These are phyloP conservation scores for Apiospora rasikravindrae DNA, from an alignment of 2,329 filamentous ascomycete species.

Conservation along the genomic window DNA sequence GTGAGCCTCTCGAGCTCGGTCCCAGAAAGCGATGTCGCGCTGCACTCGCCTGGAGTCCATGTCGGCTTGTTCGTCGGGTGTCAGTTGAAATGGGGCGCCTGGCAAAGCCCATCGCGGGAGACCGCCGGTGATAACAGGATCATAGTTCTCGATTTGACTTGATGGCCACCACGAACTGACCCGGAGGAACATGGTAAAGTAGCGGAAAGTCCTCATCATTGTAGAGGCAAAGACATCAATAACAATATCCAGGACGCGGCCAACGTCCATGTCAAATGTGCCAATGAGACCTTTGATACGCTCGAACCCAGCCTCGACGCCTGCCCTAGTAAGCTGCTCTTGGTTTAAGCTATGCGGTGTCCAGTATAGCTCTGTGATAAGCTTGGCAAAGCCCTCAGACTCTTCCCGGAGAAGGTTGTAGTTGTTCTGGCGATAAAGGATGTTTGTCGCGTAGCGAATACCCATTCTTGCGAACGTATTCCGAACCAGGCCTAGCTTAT, in stretches of 20 bases:
- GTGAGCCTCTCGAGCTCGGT: conserved; percentile 74
- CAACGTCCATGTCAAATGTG: conserved; percentile 95
- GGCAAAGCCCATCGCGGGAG: conserved; percentile 89
- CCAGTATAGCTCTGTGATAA: conserved; percentile 94
- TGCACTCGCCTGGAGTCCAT: conserved; percentile 61
- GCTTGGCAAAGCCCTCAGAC: conserved; percentile 94
- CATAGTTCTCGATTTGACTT: conserved; percentile 51
- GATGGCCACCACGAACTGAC: conserved; percentile 97
- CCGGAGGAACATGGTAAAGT: conserved; percentile 91
- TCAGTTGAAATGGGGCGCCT: conserved; percentile 44
- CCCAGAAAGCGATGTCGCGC: conserved; percentile 83
- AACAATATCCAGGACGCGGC: conserved; percentile 90
- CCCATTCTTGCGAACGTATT: conserved; percentile 84
- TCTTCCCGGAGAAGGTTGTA: conserved; percentile 96
- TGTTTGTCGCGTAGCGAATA: conserved; percentile 88
- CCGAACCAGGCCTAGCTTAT: conserved; percentile 79
- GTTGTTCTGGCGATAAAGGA: conserved; percentile 93
- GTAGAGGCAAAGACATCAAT: conserved; percentile 94
- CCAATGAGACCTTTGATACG: conserved; percentile 93
- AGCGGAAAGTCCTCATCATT: conserved; percentile 88
- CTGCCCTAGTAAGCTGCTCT: conserved; percentile 73
- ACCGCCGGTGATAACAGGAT: conserved; percentile 60
- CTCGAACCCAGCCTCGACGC: conserved; percentile 86
- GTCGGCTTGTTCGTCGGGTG: conserved; percentile 65
- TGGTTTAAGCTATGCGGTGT: conserved; percentile 67